phyloP scores from a whole-genome alignment of 148 eudicot species.

The Diospyros lotus region DNA sequence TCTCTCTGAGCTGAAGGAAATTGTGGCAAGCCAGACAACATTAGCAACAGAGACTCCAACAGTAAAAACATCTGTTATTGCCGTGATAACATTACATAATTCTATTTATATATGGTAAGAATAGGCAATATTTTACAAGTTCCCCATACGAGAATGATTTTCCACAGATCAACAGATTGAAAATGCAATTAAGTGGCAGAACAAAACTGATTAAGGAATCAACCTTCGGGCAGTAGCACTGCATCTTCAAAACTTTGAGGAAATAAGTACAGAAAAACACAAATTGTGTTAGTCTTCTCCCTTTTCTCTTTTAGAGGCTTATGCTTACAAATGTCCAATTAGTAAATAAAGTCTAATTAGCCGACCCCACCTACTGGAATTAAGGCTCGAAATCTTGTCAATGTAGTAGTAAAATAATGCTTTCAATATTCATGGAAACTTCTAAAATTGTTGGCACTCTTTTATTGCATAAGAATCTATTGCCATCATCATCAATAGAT shows the following conservation, averaged over 20 bases:
- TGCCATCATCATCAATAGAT: too few species aligned
- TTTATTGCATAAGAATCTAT: background rate
- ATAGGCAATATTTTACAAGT: background rate
- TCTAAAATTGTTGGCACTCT: background rate
- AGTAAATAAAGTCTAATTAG: too few species aligned
- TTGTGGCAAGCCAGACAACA: slow-evolving; percentile 10
- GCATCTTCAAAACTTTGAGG: background rate
- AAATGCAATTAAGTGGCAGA: background rate
- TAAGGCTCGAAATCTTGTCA: too few species aligned
- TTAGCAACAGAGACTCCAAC: background rate
- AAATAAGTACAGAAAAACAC: background rate
- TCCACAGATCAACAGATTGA: background rate
- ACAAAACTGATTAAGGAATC: background rate
- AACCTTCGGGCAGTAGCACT: background rate
- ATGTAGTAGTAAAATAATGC: background rate
- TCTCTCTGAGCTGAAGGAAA: slow-evolving; percentile 79
- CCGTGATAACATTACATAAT: background rate
- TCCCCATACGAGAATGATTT: background rate
- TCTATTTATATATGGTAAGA: background rate
- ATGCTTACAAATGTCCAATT: background rate
- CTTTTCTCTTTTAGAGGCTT: background rate
- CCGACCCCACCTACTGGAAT: too few species aligned
- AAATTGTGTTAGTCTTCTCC: background rate
- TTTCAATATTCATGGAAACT: background rate
- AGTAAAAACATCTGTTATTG: background rate